Evolutionary conservation across 2,329 filamentous ascomycete genomes (phyloP).

Genomic region (Didymella arachidicola): DNA sequence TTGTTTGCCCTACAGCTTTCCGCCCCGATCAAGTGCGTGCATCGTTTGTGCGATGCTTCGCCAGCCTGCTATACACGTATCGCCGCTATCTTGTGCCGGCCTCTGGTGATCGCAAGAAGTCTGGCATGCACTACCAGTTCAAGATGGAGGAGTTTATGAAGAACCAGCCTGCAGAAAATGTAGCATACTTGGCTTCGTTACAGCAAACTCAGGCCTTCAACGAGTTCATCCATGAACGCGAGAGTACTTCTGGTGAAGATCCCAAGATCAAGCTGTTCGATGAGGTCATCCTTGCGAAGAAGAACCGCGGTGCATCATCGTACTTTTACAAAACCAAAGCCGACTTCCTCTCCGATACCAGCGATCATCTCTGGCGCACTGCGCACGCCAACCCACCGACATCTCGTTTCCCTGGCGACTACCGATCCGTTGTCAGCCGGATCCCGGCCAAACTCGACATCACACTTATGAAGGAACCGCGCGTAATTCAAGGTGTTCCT

Average conservation of each 20-base stretch:
- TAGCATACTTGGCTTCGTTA: constrained; percentile 68
- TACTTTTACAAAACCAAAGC: constrained; percentile 67
- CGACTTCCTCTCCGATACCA: constrained; percentile 73
- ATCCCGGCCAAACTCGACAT: constrained; percentile 85
- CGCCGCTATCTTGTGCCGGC: constrained; percentile 68
- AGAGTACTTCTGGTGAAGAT: constrained; percentile 68
- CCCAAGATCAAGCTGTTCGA: constrained; percentile 79
- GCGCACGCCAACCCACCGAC: constrained; percentile 65
- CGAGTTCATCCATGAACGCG: constrained; percentile 84
- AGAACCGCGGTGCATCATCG: constrained; percentile 70
- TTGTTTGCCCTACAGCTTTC: constrained; percentile 73
- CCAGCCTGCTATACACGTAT: constrained; percentile 73
- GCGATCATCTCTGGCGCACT: constrained; percentile 81
- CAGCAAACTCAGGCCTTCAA: constrained; percentile 77
- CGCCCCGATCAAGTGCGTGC: constrained; percentile 71
- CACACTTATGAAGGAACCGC: constrained; percentile 87
- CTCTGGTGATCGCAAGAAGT: constrained; percentile 67
- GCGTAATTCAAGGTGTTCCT: constrained; percentile 88
- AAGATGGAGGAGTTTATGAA: constrained; percentile 72
- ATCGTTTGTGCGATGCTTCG: constrained; percentile 73
- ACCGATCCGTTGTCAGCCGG: constrained; percentile 59
- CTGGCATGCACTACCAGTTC: constrained; percentile 69
- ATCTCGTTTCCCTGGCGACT: constrained; percentile 63
- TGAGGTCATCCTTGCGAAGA: constrained; percentile 82
- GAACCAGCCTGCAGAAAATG: constrained; percentile 69